These are phyloP conservation scores for Phytophthora rubi DNA, from an alignment of 352 stramenopile genomes.

Conservation along the genomic window DNA sequence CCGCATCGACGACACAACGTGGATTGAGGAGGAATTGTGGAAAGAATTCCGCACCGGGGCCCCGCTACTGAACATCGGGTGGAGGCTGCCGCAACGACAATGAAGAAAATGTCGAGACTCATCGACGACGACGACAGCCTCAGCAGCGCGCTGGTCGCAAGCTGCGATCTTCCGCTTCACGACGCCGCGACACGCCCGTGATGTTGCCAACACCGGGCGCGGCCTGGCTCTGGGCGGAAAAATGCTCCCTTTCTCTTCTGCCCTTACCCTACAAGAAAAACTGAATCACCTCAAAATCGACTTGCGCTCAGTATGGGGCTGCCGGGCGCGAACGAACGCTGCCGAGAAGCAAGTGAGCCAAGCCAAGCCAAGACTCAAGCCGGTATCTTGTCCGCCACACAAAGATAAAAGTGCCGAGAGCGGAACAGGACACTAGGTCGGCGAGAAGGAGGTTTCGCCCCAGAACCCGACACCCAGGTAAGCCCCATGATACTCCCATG, in stretches of 20 bases:
- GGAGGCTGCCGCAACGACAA: no score
- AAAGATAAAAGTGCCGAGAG: slow-evolving; percentile 40
- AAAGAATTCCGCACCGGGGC: slow-evolving; percentile 14
- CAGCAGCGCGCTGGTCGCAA: slow-evolving; percentile 13
- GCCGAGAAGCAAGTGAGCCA: slow-evolving; percentile 10
- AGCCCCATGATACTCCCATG: slow-evolving; percentile 3
- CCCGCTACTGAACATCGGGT: not conserved
- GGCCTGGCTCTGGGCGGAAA: slow-evolving; percentile 17
- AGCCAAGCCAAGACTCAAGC: slow-evolving; percentile 10
- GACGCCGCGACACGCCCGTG: slow-evolving; percentile 36
- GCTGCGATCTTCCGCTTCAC: slow-evolving; percentile 35
- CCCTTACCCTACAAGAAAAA: slow-evolving; percentile 39
- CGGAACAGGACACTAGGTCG: slow-evolving; percentile 27
- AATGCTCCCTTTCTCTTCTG: slow-evolving; percentile 23
- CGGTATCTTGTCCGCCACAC: slow-evolving; percentile 38
- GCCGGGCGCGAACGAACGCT: slow-evolving; percentile 23
- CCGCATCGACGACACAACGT: slow-evolving; percentile 4
- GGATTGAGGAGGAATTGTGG: slow-evolving; percentile 40
- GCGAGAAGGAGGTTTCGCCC: slow-evolving; percentile 11
- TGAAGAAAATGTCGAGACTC: not conserved
- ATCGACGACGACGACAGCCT: not conserved
- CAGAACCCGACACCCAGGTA: slow-evolving; percentile 33
- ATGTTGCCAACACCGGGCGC: slow-evolving; percentile 29
- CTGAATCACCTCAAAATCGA: slow-evolving; percentile 35
- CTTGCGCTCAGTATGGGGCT: slow-evolving; percentile 30